Evolutionary conservation across 1,139 yeast genomes (phyloP).

Genomic region (Saccharomyces hybrid): DNA sequence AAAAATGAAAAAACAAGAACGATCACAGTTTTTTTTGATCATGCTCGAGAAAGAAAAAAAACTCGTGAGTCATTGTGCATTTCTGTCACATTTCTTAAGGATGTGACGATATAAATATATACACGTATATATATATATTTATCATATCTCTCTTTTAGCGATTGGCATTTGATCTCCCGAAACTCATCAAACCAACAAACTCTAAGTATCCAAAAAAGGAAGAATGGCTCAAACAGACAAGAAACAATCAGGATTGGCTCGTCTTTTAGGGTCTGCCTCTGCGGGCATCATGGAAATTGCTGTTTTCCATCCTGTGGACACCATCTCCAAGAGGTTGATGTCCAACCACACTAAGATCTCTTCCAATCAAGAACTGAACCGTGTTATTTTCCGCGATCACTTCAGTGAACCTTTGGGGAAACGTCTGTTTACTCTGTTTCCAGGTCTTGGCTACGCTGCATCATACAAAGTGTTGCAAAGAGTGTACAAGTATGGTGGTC

Average conservation of each 20-base stretch:
- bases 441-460: conserved; percentile 98
- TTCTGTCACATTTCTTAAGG: neutral
- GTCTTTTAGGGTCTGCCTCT: conserved; percentile 92
- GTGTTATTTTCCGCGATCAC: conserved; percentile 78
- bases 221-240: conserved; percentile 45
- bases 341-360: conserved; percentile 76
- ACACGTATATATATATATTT: neutral
- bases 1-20: neutral
- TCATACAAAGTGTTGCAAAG: conserved; percentile 93
- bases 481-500: conserved; percentile 98
- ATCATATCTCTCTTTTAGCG: neutral
- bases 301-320: conserved; percentile 97
- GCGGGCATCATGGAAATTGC: conserved; percentile 96
- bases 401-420: conserved; percentile 64
- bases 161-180: neutral
- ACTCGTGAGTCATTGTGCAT: neutral
- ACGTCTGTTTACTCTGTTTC: conserved; percentile 79
- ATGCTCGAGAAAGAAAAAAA: neutral
- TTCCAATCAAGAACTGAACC: conserved; percentile 58
- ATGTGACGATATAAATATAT: neutral
- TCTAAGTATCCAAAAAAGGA: neutral
- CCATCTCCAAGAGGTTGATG: conserved; percentile 96
- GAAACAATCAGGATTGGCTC: conserved; percentile 83
- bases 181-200: neutral
- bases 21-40: neutral